These are phyloP conservation scores for Lentinula sp. DNA, from an alignment of 768 basidiomycete species.

Conservation along the genomic window DNA sequence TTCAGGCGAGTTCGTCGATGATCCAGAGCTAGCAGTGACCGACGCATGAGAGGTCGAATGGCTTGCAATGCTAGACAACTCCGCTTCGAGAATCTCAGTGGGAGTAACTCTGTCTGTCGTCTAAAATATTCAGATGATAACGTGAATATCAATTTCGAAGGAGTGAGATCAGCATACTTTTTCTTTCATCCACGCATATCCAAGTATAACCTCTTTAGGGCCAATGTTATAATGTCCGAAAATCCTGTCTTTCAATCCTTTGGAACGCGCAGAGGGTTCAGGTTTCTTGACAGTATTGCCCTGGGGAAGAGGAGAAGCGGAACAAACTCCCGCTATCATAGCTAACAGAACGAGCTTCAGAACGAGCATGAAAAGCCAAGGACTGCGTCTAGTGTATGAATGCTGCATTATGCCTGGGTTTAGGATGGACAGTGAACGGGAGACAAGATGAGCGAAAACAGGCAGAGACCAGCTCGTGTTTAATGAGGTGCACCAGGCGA, in stretches of 20 bases:
- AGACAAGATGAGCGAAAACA: too few species aligned
- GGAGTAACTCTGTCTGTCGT: neutral
- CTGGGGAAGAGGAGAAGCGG: neutral
- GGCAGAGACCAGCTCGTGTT: too few species aligned
- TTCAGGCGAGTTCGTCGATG: too few species aligned
- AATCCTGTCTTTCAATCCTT: neutral
- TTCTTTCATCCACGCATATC: neutral
- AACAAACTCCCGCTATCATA: neutral
- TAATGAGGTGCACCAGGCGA: too few species aligned
- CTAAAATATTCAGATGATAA: neutral
- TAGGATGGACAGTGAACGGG: too few species aligned
- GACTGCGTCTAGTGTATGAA: neutral
- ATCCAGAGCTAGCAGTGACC: too few species aligned
- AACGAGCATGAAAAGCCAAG: neutral
- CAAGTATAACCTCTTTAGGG: neutral
- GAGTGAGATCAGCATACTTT: neutral
- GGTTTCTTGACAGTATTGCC: neutral
- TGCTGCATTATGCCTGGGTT: neutral
- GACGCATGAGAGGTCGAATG: too few species aligned
- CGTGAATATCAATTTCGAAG: neutral
- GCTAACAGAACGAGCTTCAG: neutral
- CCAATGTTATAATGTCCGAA: too few species aligned
- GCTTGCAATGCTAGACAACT: too few species aligned
- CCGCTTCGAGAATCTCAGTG: neutral
- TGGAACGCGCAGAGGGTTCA: too few species aligned